Evolutionary conservation across 345 rosid species (phyloP).

Genomic region (Pistacia vera): DNA sequence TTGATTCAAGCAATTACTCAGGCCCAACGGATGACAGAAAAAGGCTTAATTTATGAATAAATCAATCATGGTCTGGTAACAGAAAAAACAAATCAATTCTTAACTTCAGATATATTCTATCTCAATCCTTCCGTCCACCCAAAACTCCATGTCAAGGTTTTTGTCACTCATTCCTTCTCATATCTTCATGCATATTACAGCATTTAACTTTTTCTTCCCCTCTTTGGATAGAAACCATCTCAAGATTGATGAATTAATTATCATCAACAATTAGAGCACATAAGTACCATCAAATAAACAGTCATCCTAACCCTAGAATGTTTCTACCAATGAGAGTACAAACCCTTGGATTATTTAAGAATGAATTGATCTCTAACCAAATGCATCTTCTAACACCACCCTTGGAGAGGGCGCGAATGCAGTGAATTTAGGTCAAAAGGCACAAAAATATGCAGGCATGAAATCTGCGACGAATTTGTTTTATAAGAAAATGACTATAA

Average conservation of each 20-base stretch:
- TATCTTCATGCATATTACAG: not conserved
- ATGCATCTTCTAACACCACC: too few relatives aligned
- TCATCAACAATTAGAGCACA: not conserved
- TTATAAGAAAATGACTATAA: not conserved
- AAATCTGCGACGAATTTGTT: too few relatives aligned
- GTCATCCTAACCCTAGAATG: not conserved
- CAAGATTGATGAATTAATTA: not conserved
- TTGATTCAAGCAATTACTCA: not conserved
- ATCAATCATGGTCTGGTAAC: not conserved
- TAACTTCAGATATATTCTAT: not conserved
- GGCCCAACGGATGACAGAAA: not conserved
- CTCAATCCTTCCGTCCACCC: not conserved
- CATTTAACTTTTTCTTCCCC: not conserved
- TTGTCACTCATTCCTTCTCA: not conserved
- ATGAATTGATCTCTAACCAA: not conserved
- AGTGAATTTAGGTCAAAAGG: not conserved
- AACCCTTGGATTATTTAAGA: not conserved
- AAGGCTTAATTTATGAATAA: not conserved
- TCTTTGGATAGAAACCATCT: not conserved
- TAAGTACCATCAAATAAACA: not conserved
- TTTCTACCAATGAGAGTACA: not conserved
- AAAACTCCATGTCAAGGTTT: not conserved
- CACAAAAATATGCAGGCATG: not conserved
- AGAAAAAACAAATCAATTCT: not conserved
- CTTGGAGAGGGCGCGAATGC: not conserved